Evolutionary conservation across 2,329 filamentous ascomycete genomes (phyloP).

Genomic region (Colletotrichum destructivum): DNA sequence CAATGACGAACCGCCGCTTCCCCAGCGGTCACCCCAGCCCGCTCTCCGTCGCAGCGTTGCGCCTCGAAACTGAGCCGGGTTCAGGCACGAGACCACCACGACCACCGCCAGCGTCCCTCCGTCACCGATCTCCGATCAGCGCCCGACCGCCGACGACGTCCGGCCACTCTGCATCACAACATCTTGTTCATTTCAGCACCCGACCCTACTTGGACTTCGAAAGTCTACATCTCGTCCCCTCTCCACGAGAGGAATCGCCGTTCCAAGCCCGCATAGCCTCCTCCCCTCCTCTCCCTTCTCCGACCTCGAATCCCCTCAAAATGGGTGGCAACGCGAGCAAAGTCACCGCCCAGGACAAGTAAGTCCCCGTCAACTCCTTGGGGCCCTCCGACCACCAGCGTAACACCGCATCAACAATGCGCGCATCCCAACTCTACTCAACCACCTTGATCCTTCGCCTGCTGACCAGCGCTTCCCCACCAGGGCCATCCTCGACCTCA

Average conservation of each 20-base stretch:
- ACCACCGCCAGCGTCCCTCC: neutral
- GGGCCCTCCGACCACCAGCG: neutral
- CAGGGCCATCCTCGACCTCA: conserved; percentile 97
- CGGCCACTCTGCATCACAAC: neutral
- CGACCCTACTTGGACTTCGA: neutral
- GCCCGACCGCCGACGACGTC: conserved; percentile 31
- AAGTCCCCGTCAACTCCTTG: conserved; percentile 49
- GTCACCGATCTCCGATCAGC: conserved; percentile 18
- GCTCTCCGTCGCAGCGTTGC: conserved; percentile 28
- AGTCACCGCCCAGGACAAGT: conserved; percentile 88
- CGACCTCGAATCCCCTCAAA: conserved; percentile 19
- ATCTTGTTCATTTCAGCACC: neutral
- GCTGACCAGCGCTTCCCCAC: conserved; percentile 2
- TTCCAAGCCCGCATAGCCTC: neutral
- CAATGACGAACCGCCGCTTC: conserved; percentile 21
- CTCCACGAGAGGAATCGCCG: neutral
- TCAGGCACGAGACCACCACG: conserved; percentile 34
- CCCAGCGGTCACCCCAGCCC: conserved; percentile 4
- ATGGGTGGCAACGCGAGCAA: conserved; percentile 73
- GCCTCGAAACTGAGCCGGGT: conserved; percentile 36
- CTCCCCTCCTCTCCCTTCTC: neutral
- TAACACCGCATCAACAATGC: conserved; percentile 19
- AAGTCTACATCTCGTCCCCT: neutral
- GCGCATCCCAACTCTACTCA: conserved; percentile 35
- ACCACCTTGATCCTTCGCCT: neutral